A percentile compares a stretch with the other conserved stretches of the same genome.
Evolutionary conservation across 495 filamentous ascomycete species (phyloP).

Genomic region (Hyaloscypha variabilis): DNA sequence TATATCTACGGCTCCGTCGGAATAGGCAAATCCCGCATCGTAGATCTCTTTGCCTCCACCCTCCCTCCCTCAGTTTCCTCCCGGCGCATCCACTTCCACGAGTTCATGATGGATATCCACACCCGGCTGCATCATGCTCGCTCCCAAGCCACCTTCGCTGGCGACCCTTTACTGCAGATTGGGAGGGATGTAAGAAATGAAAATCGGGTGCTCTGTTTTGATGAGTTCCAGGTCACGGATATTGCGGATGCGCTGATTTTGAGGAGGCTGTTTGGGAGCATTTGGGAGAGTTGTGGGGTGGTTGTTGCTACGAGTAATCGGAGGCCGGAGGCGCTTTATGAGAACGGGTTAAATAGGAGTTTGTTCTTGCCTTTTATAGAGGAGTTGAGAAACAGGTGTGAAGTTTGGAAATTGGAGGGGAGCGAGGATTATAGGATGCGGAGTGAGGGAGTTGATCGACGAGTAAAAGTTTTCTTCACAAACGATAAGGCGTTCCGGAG

Average conservation of each 20-base stretch:
- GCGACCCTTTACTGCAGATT: constrained; percentile 6
- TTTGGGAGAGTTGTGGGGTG: background rate
- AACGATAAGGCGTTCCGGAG: no score
- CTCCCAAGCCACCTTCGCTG: background rate
- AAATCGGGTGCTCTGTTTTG: constrained; percentile 6
- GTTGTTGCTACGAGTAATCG: constrained; percentile 8
- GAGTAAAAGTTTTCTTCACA: no score
- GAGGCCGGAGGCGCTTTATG: background rate
- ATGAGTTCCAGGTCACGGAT: constrained; percentile 5
- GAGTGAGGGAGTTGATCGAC: no score
- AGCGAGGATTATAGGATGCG: constrained; percentile 5
- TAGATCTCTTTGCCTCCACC: constrained; percentile 3
- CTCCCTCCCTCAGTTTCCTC: background rate
- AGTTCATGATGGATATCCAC: constrained; percentile 12
- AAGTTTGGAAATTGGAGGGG: constrained; percentile 7
- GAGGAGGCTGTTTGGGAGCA: constrained; percentile 2
- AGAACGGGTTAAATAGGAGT: constrained; percentile 1
- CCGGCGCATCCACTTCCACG: constrained; percentile 1
- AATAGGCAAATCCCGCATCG: constrained; percentile 5
- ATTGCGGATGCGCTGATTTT: constrained; percentile 10
- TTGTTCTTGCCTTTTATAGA: constrained; percentile 7
- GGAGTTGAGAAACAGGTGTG: background rate
- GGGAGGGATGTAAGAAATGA: background rate
- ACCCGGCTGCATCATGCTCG: constrained; percentile 4
- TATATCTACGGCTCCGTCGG: constrained; percentile 4